Evolutionary conservation across 805 yeast species (phyloP).

Genomic region (Pichia paraexigua): DNA sequence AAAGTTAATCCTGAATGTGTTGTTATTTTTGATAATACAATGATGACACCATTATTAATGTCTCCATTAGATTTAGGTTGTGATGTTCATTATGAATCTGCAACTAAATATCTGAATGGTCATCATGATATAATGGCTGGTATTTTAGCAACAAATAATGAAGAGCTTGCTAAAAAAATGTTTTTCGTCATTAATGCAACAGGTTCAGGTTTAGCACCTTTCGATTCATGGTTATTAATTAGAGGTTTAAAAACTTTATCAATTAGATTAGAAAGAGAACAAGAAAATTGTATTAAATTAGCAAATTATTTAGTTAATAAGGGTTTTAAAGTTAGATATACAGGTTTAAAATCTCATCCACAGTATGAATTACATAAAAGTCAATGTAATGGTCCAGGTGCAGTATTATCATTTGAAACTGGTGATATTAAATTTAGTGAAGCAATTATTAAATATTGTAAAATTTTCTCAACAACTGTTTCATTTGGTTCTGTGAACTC

Average conservation of each 20-base stretch:
- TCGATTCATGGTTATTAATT: slow-evolving; percentile 82
- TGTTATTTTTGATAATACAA: slow-evolving; percentile 88
- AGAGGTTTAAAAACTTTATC: slow-evolving; percentile 87
- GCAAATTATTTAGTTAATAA: slow-evolving; percentile 62
- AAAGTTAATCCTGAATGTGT: slow-evolving; percentile 54
- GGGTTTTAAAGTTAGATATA: slow-evolving; percentile 77
- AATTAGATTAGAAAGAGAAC: slow-evolving; percentile 81
- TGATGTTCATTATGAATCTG: slow-evolving; percentile 89
- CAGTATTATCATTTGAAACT: slow-evolving; percentile 83
- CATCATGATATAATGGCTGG: slow-evolving; percentile 99
- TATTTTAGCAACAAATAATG: slow-evolving; percentile 61
- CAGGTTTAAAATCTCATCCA: slow-evolving; percentile 77
- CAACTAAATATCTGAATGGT: slow-evolving; percentile 87
- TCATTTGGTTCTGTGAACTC: slow-evolving; percentile 94
- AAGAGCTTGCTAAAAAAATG: slow-evolving; percentile 57
- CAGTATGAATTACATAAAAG: slow-evolving; percentile 72
- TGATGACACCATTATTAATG: slow-evolving; percentile 90
- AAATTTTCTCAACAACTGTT: slow-evolving; percentile 81
- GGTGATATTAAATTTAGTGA: slow-evolving; percentile 62
- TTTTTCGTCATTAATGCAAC: slow-evolving; percentile 79
- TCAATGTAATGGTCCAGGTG: slow-evolving; percentile 80
- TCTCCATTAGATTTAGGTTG: slow-evolving; percentile 80
- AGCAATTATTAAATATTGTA: slow-evolving; percentile 65
- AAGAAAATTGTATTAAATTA: slow-evolving; percentile 64
- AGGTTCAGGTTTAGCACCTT: slow-evolving; percentile 88